phyloP scores from a whole-genome alignment of 106 monocot genomes.

The Triglochin maritima region DNA sequence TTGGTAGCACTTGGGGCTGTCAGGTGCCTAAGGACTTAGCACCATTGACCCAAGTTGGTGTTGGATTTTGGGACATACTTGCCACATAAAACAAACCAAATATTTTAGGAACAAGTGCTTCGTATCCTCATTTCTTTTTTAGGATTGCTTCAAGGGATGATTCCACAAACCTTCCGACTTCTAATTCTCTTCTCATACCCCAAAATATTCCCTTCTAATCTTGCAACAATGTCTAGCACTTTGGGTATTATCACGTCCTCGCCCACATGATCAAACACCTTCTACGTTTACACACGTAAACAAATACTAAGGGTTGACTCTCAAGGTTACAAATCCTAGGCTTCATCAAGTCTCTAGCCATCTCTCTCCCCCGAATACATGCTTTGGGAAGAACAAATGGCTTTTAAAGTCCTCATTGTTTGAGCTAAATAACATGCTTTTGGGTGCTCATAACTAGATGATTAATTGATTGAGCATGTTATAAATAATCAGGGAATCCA shows the following conservation, averaged over 20 bases:
- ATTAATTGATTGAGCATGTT: no score
- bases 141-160: conserved; percentile 6
- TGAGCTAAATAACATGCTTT: no score
- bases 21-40: conserved; percentile 11
- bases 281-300: not conserved
- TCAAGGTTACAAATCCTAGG: not conserved
- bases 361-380: no score
- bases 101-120: not conserved
- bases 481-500: no score
- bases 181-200: conserved; percentile 36
- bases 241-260: conserved; percentile 19
- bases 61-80: conserved; percentile 1
- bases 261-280: conserved; percentile 11
- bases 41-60: conserved; percentile 24
- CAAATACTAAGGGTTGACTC: not conserved
- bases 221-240: conserved; percentile 21
- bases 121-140: not conserved
- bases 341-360: not conserved
- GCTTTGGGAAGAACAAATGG: no score
- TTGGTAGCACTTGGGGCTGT: conserved; percentile 7
- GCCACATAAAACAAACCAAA: no score
- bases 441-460: no score
- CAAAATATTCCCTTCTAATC: conserved; percentile 43
- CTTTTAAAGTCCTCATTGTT: not conserved
- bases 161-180: conserved; percentile 27